These are phyloP conservation scores for Diaporthe nobilis DNA, from an alignment of 2,329 filamentous ascomycete genomes.

Conservation along the genomic window DNA sequence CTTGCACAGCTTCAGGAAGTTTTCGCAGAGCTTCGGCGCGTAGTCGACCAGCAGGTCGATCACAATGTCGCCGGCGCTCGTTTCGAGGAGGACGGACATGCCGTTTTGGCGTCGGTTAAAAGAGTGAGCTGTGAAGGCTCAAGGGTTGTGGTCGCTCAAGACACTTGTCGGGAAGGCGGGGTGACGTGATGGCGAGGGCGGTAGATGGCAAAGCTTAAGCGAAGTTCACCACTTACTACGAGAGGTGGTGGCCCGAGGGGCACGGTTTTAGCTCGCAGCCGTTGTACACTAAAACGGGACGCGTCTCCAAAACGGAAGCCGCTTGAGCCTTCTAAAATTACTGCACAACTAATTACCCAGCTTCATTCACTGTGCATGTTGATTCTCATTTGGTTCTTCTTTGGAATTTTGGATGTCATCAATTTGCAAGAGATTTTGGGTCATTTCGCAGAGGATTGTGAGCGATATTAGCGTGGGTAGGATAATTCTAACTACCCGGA, in stretches of 20 bases:
- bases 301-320: not conserved
- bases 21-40: slow-evolving; percentile 93
- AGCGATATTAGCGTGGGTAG: slow-evolving; percentile 18
- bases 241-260: not conserved
- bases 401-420: not conserved
- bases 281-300: not conserved
- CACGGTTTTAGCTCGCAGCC: not conserved
- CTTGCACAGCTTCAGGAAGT: slow-evolving; percentile 99
- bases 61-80: slow-evolving; percentile 92
- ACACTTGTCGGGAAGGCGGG: not conserved
- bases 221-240: not conserved
- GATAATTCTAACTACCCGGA: not conserved
- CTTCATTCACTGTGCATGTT: not conserved
- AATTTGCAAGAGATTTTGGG: not conserved
- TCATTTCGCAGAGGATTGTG: slow-evolving; percentile 8
- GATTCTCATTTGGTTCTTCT: not conserved
- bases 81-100: slow-evolving; percentile 97
- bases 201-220: not conserved
- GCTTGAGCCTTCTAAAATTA: slow-evolving; percentile 4
- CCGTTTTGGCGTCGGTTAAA: slow-evolving; percentile 12
- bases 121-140: not conserved
- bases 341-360: not conserved
- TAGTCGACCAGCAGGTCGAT: slow-evolving; percentile 93
- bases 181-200: slow-evolving; percentile 7
- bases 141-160: not conserved